Conservation (phyloP, 345 rosid genomes). For the Garcia nutans region DNA sequence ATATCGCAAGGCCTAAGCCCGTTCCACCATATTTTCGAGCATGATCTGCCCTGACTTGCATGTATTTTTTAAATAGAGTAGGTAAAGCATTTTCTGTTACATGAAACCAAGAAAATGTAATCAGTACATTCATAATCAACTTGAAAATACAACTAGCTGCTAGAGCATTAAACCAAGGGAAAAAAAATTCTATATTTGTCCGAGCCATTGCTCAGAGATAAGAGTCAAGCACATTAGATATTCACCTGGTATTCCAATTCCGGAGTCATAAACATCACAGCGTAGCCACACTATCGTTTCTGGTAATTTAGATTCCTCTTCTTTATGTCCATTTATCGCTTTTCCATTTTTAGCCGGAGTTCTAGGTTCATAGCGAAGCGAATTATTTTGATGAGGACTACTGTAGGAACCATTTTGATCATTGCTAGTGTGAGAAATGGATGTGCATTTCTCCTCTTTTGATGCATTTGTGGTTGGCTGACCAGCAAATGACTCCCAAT, state of each 20-base stretch:
- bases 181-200: not conserved
- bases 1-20: slow-evolving; percentile 93
- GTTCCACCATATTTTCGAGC: slow-evolving; percentile 98
- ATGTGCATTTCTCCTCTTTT: slow-evolving; percentile 33
- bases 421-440: slow-evolving; percentile 25
- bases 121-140: slow-evolving; percentile 9
- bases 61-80: slow-evolving; percentile 78
- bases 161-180: not conserved
- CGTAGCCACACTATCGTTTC: slow-evolving; percentile 79
- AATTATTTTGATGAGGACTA: slow-evolving; percentile 18
- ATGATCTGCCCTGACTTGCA: slow-evolving; percentile 95
- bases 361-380: slow-evolving; percentile 27
- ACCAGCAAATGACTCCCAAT: slow-evolving; percentile 28
- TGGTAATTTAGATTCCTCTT: slow-evolving; percentile 33
- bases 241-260: slow-evolving; percentile 95
- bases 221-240: not conserved
- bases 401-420: slow-evolving; percentile 28
- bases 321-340: slow-evolving; percentile 27
- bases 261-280: slow-evolving; percentile 89
- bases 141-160: not conserved
- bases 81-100: slow-evolving; percentile 80
- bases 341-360: slow-evolving; percentile 31
- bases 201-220: not conserved
- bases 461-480: slow-evolving; percentile 25
- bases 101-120: slow-evolving; percentile 17